Evolutionary conservation across 2,329 filamentous ascomycete genomes (phyloP), one percentile per base, ranked within the genome.

Genomic region (Arthrobotrys pseudoclavata): DNA sequence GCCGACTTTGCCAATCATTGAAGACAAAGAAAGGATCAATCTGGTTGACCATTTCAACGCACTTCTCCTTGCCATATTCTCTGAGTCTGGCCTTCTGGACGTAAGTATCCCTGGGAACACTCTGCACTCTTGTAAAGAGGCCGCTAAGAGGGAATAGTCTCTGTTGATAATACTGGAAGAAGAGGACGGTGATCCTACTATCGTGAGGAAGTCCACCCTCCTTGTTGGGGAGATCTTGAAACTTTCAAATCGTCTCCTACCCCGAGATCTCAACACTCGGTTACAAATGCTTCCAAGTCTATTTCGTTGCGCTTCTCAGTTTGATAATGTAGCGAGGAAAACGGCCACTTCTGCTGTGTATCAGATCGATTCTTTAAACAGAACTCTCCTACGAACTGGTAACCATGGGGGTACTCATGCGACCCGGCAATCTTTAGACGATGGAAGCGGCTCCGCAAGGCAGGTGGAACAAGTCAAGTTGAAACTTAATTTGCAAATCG

Each of bases 281-380:
- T 86, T 99, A 24, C 96, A 99, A 82, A 88, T 97, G 4, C 88
- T 99, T 18, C 96, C 96, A 0, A 91, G 95, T 78, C 86, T 98
- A 0, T 91, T 99, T 81, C 87, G 91, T 5, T 89, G 91, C 0
- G 93, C 94, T 3, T 88, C 92, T 1, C 88, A 90, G 37, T 93
- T 94, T 81, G 86, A 89, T 22, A 87, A 89, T 20, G 89, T 94
- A 31, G 88, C 90, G 24, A 90, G 93, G 68, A 78, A 72, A 57
- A 94, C 92, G 70, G 93, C 95, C 5, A 94, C 93, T 6, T 91
- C 93, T 6, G 96, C 96, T 18, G 93, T 99, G 12, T 99, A 98
- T 82, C 96, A 98, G 83, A 97, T 99, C 67, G 97, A 97, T 85
- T 97, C 95, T 82, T 94, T 99, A 80, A 99, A 95, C 83, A 90